Percentiles rank a stretch among this genome's conserved stretches.
Conservation (phyloP, 192 early-diverging fungal species). For the Blastocladiella britannica region DNA sequence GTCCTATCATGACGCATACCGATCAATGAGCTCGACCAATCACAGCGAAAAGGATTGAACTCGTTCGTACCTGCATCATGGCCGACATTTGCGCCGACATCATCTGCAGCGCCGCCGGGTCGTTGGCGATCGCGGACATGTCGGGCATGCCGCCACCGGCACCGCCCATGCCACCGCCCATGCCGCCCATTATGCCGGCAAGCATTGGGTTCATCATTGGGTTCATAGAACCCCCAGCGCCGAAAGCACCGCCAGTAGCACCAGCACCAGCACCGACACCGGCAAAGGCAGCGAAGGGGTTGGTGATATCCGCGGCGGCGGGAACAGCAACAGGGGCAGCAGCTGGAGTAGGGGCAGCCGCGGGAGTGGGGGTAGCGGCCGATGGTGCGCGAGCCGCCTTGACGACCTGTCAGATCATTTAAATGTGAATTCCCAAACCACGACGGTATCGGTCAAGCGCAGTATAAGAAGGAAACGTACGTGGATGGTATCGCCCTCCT, state of each 20-base stretch:
- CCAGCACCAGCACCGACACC: conserved; percentile 1
- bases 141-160: conserved; percentile 21
- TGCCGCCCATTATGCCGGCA: conserved; percentile 1
- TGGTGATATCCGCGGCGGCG: conserved; percentile 4
- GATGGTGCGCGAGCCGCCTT: conserved; percentile 5
- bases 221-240: no score
- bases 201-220: not conserved
- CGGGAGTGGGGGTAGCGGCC: conserved; percentile 14
- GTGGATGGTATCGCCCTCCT: not conserved
- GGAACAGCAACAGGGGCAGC: conserved; percentile 3
- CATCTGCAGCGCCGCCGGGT: conserved; percentile 16
- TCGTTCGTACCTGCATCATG: no score
- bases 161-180: not conserved
- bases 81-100: conserved; percentile 18
- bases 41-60: no score
- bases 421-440: no score
- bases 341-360: conserved; percentile 13
- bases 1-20: no score
- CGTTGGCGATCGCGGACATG: conserved; percentile 27
- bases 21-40: no score
- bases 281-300: conserved; percentile 20
- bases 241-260: conserved; percentile 9
- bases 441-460: no score
- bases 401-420: not conserved
- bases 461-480: not conserved